Base-by-base conservation (phyloP, 2,329 filamentous ascomycete species). In the Xenoacremonium recifei region DNA sequence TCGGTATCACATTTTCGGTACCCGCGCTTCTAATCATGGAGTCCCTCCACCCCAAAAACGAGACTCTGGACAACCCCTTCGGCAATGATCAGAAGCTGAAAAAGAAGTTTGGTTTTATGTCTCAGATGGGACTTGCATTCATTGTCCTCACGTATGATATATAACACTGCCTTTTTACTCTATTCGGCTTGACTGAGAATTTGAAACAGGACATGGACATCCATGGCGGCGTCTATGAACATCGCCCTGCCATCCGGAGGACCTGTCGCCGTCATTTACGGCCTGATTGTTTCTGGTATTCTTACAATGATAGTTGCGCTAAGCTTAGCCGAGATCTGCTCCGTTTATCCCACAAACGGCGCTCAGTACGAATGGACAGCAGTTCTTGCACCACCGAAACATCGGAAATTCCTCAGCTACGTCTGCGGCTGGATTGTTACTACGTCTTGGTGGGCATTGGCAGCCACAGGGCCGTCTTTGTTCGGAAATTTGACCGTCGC, bases 351-450 rank as follows among this genome's bases (percentile, higher is more conserved):
- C 0, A 74, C 70, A 0, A 67, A 69, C 0, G 70, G 69, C 6
- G 70, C 70, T 1, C 70, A 73, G 34, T 73, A 72, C 51, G 67
- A 73, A 36, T 71, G 69, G 18, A n/a, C n/a, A n/a, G n/a, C n/a
- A n/a, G 67, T 67, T 3, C 69, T 67, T 46, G 66, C 67, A 0
- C 38, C 71, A 9, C 68, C 62, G n/a, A n/a, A n/a, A n/a, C n/a
- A n/a, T n/a, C n/a, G n/a, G n/a, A n/a, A n/a, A n/a, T n/a, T n/a
- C n/a, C n/a, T n/a, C n/a, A n/a, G n/a, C n/a, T n/a, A n/a, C n/a
- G n/a, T n/a, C n/a, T n/a, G n/a, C n/a, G n/a, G n/a, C n/a, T n/a
- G n/a, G n/a, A n/a, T n/a, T n/a, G n/a, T n/a, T 19, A 62, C 63
- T 3, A 58, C 66, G 1, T 53, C 48, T 15, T 72, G 68, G 68